A percentile compares a stretch with the other conserved stretches of the same genome.
These are phyloP conservation scores for Athelia sp. DNA, from an alignment of 1,284 basidiomycete genomes.

Conservation along the genomic window DNA sequence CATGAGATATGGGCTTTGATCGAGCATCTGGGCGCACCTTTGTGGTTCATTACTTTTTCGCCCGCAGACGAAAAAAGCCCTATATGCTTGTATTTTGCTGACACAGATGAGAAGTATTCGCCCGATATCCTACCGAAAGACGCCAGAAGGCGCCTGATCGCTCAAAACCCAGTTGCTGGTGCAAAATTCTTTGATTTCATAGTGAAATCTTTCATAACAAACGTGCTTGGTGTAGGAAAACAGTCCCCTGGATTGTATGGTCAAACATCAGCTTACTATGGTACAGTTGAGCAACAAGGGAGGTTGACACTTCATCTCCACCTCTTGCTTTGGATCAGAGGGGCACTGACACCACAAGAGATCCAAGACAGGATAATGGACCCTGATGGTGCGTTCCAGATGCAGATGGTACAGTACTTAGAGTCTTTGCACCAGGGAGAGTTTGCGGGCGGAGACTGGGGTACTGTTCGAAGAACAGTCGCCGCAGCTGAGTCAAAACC, in stretches of 20 bases:
- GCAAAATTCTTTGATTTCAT: slow-evolving; percentile 19
- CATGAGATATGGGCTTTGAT: slow-evolving; percentile 34
- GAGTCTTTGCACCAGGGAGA: slow-evolving; percentile 11
- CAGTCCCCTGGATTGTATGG: slow-evolving; percentile 16
- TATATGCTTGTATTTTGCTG: slow-evolving; percentile 22
- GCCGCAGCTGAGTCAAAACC: not conserved
- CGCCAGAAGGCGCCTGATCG: slow-evolving; percentile 7
- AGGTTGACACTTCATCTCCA: slow-evolving; percentile 27
- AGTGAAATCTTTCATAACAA: slow-evolving; percentile 17
- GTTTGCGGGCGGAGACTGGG: slow-evolving; percentile 6
- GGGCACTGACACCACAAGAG: slow-evolving; percentile 19
- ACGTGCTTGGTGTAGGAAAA: slow-evolving; percentile 14
- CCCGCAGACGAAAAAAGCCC: slow-evolving; percentile 20
- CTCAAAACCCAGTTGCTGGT: slow-evolving; percentile 20
- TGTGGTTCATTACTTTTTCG: slow-evolving; percentile 22
- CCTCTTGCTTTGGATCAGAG: slow-evolving; percentile 23
- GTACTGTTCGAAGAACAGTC: slow-evolving; percentile 3
- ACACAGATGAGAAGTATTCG: slow-evolving; percentile 9
- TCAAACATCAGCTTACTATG: slow-evolving; percentile 25
- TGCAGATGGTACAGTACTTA: slow-evolving; percentile 11
- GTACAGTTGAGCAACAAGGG: slow-evolving; percentile 31
- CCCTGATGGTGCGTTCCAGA: slow-evolving; percentile 11
- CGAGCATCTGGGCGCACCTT: slow-evolving; percentile 18
- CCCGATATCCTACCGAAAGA: slow-evolving; percentile 1
- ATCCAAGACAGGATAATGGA: slow-evolving; percentile 17